phyloP scores from a whole-genome alignment of 208 protist genomes.

The Borovskyia barvae region DNA sequence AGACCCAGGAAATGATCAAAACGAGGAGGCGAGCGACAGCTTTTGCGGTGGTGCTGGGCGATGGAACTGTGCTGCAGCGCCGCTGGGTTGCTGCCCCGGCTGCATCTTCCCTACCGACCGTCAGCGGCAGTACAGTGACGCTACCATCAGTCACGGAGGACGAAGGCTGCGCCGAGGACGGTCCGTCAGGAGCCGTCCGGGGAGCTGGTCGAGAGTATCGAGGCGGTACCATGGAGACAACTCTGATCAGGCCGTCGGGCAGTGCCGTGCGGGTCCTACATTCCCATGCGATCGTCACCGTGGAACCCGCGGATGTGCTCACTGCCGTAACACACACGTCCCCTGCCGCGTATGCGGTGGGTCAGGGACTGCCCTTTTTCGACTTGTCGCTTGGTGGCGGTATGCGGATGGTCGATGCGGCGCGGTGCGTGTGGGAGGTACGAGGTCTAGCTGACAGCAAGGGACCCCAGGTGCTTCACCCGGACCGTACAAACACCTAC shows the following conservation, averaged over 20 bases:
- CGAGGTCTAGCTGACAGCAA: conserved; percentile 32
- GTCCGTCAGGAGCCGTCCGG: background rate
- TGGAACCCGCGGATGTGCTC: conserved; percentile 69
- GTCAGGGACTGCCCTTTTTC: conserved; percentile 78
- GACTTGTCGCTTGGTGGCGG: conserved; percentile 71
- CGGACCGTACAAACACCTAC: conserved; percentile 27
- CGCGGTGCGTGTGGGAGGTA: conserved; percentile 63
- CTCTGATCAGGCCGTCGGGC: conserved; percentile 46
- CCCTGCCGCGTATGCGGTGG: conserved; percentile 50
- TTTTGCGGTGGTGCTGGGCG: conserved; percentile 73
- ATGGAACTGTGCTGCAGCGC: conserved; percentile 66
- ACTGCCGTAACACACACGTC: conserved; percentile 27
- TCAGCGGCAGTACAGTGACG: background rate
- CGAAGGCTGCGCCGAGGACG: background rate
- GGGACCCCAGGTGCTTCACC: conserved; percentile 21
- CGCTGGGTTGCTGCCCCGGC: conserved; percentile 24
- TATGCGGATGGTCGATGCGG: conserved; percentile 79
- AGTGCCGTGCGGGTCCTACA: conserved; percentile 74
- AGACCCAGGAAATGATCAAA: too few species aligned
- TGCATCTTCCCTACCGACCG: background rate
- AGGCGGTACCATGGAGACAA: conserved; percentile 42
- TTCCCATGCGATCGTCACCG: conserved; percentile 45
- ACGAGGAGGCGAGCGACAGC: too few species aligned
- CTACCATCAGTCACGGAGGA: background rate
- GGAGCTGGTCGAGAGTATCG: background rate